phyloP scores from a whole-genome alignment of 163 green algal species.

The Chlamydomonas reinhardtii region DNA sequence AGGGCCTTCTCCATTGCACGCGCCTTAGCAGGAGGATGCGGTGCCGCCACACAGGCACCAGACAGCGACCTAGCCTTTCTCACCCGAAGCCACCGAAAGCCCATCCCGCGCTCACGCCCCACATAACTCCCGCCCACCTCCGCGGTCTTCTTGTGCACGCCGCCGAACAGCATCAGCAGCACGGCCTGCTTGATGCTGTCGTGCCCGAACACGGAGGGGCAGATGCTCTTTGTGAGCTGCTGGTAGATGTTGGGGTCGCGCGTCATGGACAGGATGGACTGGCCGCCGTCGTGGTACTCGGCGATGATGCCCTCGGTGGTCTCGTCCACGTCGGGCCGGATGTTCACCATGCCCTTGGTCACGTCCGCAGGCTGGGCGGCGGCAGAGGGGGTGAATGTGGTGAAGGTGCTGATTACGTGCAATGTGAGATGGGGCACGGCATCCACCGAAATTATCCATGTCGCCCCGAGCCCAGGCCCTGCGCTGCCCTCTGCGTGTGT shows the following conservation, averaged over 20 bases:
- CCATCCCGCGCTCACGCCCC: neutral
- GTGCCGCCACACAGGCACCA: too few species aligned
- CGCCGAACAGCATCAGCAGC: slow-evolving; percentile 98
- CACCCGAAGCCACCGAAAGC: too few species aligned
- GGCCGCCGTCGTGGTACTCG: slow-evolving; percentile 53
- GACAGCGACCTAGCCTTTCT: too few species aligned
- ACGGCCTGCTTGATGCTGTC: slow-evolving; percentile 95
- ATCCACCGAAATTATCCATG: too few species aligned
- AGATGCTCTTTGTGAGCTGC: slow-evolving; percentile 85
- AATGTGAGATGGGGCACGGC: too few species aligned
- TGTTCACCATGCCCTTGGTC: slow-evolving; percentile 85
- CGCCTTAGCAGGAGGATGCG: too few species aligned
- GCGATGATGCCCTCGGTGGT: slow-evolving; percentile 75
- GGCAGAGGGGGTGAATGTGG: neutral
- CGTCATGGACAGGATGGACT: slow-evolving; percentile 55
- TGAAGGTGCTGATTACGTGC: too few species aligned
- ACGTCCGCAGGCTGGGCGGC: slow-evolving; percentile 46
- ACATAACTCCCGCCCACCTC: slow-evolving; percentile 73
- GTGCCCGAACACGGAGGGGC: slow-evolving; percentile 92
- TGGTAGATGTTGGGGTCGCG: slow-evolving; percentile 61
- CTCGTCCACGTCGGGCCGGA: slow-evolving; percentile 83
- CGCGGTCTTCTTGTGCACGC: slow-evolving; percentile 93
- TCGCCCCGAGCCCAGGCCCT: too few species aligned
- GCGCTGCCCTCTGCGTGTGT: too few species aligned
- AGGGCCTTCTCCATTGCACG: too few species aligned